Evolutionary conservation across 2,329 filamentous ascomycete genomes (phyloP).

Genomic region (Endoconidiophora laricicola): DNA sequence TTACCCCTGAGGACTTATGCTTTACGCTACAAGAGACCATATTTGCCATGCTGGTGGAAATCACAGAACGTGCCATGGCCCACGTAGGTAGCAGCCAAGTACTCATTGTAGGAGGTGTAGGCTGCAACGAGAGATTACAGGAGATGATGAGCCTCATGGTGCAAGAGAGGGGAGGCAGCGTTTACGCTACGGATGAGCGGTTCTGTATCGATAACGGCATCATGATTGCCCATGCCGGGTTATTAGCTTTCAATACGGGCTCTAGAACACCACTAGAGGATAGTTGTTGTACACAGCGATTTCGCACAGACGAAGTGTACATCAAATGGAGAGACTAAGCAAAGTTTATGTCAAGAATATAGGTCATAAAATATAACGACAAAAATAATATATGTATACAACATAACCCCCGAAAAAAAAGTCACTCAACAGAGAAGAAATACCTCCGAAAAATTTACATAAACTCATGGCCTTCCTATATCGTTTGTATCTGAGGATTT

Average conservation of each 20-base stretch:
- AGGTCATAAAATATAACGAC: too few relatives aligned
- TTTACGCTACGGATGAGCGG: conserved; percentile 89
- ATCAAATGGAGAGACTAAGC: conserved; percentile 56
- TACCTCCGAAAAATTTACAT: neutral
- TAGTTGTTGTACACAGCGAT: conserved; percentile 70
- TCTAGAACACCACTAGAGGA: conserved; percentile 62
- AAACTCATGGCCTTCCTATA: too few relatives aligned
- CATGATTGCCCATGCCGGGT: conserved; percentile 95
- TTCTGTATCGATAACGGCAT: conserved; percentile 99
- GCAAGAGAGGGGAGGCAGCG: conserved; percentile 66
- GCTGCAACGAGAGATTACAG: conserved; percentile 85
- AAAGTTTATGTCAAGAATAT: neutral
- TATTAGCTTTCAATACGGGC: conserved; percentile 70
- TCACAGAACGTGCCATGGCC: conserved; percentile 95
- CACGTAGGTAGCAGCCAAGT: conserved; percentile 86
- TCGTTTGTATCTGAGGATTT: neutral
- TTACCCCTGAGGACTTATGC: conserved; percentile 74
- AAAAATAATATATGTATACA: neutral
- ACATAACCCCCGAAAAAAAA: conserved; percentile 7
- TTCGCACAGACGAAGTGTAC: conserved; percentile 67
- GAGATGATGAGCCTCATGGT: conserved; percentile 99
- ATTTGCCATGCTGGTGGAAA: conserved; percentile 94
- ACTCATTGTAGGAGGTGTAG: conserved; percentile 86
- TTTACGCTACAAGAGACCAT: conserved; percentile 93
- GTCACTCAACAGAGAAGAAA: neutral